Base-by-base conservation (phyloP, 352 stramenopile species). In the Pythium utonaiense region DNA sequence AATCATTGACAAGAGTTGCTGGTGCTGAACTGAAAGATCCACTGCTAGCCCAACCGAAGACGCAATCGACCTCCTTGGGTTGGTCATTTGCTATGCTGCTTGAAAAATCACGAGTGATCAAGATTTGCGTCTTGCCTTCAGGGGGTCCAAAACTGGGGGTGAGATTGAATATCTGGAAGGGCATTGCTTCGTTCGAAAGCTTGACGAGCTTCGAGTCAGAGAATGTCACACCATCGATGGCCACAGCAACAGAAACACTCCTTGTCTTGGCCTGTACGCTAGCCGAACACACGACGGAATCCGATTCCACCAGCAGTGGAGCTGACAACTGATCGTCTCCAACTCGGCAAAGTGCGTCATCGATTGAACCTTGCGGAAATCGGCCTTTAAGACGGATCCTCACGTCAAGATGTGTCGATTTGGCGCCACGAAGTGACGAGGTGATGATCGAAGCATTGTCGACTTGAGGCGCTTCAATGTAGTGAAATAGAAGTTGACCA, bases 1-100 rank as follows among this genome's bases (percentile, higher is more conserved):
- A 66, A 30, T 47, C 17, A 16, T 84, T 75, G 17, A 75, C 31
- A 16, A 58, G 47, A 2, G 25, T 65, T 12, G 65, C 66, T 27
- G 54, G 3, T 22, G 49, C 28, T 14, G 17, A 27, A 19, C 12
- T 0, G 5, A 7, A 19, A 27, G 40, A 47, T 14, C 4, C 40
- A 25, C 17, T 31, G 17, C 45, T 22, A 22, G 9, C 34, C 40
- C 40, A 47, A 19, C 40, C 40, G n/a, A 47, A 47, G 6, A 47
- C 40, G 8, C 40, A 47, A n/a, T 47, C 40, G n/a, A 13, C 25
- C 5, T 14, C 40, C 6, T 24, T 47, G n/a, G n/a, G 13, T 8
- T 25, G 40, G 19, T 19, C 40, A 27, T 9, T 2, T 3, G 24
- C 21, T 3, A 25, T 19, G 14, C 6, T 13, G 5, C 40, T 1